Evolutionary conservation across 2,329 filamentous ascomycete species (phyloP).

Genomic region (Amesomyces nigricolor): DNA sequence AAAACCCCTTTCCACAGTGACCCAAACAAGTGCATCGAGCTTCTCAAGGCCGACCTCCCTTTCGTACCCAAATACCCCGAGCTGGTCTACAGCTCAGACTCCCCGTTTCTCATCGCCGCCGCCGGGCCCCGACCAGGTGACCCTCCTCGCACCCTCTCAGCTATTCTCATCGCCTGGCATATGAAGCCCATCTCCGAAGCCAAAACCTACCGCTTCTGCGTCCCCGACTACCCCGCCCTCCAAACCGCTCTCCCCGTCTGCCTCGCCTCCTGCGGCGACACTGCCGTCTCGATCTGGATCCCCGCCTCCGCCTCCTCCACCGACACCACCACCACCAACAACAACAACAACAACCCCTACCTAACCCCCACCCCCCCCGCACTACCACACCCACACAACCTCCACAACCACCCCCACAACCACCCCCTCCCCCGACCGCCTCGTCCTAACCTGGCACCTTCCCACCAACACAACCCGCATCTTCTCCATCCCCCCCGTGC

Average conservation of each 20-base stretch:
- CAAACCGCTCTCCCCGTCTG: constrained; percentile 22
- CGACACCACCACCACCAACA: constrained; percentile 2
- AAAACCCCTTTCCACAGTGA: constrained; percentile 29
- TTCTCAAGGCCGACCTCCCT: constrained; percentile 33
- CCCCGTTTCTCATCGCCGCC: constrained; percentile 24
- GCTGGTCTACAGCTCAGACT: constrained; percentile 28
- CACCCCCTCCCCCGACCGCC: constrained; percentile 14
- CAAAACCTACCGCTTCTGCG: constrained; percentile 22
- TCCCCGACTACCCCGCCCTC: constrained; percentile 23
- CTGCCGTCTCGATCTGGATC: constrained; percentile 27
- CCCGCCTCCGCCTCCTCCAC: constrained; percentile 11
- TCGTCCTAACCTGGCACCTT: constrained; percentile 25
- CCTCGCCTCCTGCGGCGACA: constrained; percentile 20
- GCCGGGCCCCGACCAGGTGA: constrained; percentile 25
- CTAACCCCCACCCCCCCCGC: background rate
- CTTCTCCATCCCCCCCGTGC: constrained; percentile 25
- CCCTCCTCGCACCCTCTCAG: constrained; percentile 12
- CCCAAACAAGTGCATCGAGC: constrained; percentile 34
- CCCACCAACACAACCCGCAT: constrained; percentile 20
- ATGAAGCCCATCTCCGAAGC: constrained; percentile 19
- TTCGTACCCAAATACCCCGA: constrained; percentile 37
- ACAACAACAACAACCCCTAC: background rate
- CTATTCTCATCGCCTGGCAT: constrained; percentile 28
- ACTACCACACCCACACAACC: background rate
- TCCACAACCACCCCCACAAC: background rate